These are phyloP conservation scores for Aeschynomene evenia DNA, from an alignment of 306 rosid species.

Conservation along the genomic window DNA sequence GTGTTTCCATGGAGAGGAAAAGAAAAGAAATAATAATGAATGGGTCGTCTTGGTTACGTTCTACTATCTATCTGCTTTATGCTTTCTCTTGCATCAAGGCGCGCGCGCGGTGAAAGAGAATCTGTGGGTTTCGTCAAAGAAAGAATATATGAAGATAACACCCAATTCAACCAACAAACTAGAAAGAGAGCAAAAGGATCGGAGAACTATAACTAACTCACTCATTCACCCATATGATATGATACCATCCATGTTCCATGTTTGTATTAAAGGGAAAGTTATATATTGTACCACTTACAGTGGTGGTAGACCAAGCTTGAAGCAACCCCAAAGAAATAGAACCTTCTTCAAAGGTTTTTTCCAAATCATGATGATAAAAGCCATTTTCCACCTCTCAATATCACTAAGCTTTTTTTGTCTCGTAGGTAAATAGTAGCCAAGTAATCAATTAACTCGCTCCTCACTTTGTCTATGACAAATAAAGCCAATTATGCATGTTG, in stretches of 20 bases:
- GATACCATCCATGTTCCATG: too few species aligned
- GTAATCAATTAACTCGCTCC: background rate
- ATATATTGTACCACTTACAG: too few species aligned
- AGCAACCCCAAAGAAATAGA: constrained; percentile 48
- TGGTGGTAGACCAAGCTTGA: constrained; percentile 58
- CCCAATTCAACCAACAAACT: too few species aligned
- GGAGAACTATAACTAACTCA: too few species aligned
- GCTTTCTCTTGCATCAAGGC: constrained; percentile 83
- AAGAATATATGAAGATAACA: too few species aligned
- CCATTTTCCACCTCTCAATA: constrained; percentile 35
- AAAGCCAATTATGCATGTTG: too few species aligned
- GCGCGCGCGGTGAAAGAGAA: constrained; percentile 41
- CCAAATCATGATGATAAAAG: constrained; percentile 34
- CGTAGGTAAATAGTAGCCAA: too few species aligned
- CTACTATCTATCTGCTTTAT: too few species aligned
- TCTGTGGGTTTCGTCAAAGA: constrained; percentile 56
- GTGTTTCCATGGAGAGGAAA: constrained; percentile 24
- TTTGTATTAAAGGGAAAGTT: constrained; percentile 25
- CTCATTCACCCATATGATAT: too few species aligned
- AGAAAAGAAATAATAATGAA: background rate
- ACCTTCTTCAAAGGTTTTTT: constrained; percentile 56
- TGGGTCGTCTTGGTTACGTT: too few species aligned
- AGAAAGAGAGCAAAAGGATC: constrained; percentile 49
- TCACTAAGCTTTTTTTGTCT: constrained; percentile 35
- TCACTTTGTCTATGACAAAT: too few species aligned